phyloP scores from a whole-genome alignment of 2,329 filamentous ascomycete genomes.

The Diaporthe destruens region DNA sequence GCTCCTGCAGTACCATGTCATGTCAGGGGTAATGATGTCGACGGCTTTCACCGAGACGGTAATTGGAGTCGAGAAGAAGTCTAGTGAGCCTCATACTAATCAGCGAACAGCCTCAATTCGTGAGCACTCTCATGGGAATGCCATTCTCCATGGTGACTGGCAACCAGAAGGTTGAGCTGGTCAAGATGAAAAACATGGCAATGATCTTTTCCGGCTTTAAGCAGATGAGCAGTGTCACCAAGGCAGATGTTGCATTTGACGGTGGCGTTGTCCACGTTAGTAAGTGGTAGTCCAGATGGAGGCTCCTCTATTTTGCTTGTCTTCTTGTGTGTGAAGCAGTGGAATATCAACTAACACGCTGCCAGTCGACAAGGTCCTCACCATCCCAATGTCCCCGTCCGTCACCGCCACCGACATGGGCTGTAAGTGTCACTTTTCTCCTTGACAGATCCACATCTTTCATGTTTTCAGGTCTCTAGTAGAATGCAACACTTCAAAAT shows the following conservation, averaged over 20 bases:
- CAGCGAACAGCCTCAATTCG: conserved; percentile 46
- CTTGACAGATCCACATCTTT: background rate
- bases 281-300: background rate
- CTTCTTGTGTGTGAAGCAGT: background rate
- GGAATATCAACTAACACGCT: background rate
- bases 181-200: conserved; percentile 23
- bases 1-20: conserved; percentile 42
- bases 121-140: conserved; percentile 51
- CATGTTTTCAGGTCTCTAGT: background rate
- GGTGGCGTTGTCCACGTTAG: conserved; percentile 54
- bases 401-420: conserved; percentile 47
- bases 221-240: conserved; percentile 49
- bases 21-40: conserved; percentile 47
- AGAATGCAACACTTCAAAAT: background rate
- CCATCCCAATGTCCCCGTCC: conserved; percentile 51
- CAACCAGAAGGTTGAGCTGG: conserved; percentile 48
- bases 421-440: background rate
- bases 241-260: conserved; percentile 49
- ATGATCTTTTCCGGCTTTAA: conserved; percentile 39
- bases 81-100: no score
- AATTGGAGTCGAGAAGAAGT: no score
- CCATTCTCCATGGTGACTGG: conserved; percentile 47
- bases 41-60: conserved; percentile 43
- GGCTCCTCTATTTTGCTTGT: no score
- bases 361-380: conserved; percentile 53